Conservation (phyloP, 2,329 filamentous ascomycete genomes). For the Verticillium tricorpus region DNA sequence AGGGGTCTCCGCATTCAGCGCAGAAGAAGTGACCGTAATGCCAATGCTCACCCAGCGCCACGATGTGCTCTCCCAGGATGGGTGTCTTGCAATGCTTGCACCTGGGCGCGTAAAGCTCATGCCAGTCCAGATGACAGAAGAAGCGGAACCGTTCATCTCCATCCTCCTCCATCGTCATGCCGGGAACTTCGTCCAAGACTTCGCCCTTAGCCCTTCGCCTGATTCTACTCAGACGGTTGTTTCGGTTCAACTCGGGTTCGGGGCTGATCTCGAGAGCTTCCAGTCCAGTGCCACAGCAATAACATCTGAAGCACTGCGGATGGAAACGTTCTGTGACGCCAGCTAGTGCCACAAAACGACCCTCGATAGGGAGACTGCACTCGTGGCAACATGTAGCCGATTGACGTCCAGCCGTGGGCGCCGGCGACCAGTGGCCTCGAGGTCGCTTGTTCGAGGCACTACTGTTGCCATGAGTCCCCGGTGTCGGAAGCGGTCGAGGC, state of each 20-base stretch:
- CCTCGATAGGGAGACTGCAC: conserved; percentile 80
- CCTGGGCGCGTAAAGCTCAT: conserved; percentile 85
- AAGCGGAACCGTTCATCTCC: conserved; percentile 74
- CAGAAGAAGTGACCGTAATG: conserved; percentile 99
- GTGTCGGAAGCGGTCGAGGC: conserved; percentile 5
- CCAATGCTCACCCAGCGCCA: conserved; percentile 93
- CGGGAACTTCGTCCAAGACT: conserved; percentile 56
- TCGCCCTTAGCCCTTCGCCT: conserved; percentile 54
- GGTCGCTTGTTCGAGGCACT: conserved; percentile 15
- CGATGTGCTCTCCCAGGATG: conserved; percentile 90
- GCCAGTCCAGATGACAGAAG: conserved; percentile 98
- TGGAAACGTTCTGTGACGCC: conserved; percentile 76
- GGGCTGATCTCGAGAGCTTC: conserved; percentile 96
- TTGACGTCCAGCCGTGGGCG: conserved; percentile 26
- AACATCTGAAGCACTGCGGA: conserved; percentile 87
- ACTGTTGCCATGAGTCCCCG: conserved; percentile 4
- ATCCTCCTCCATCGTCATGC: conserved; percentile 63
- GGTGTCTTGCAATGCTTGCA: conserved; percentile 97
- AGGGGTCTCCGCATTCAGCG: conserved; percentile 95
- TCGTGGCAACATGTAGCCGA: conserved; percentile 64
- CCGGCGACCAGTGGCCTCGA: conserved; percentile 57
- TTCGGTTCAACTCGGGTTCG: conserved; percentile 71
- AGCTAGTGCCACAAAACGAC: conserved; percentile 80
- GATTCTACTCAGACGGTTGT: conserved; percentile 71
- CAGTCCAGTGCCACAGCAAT: conserved; percentile 78